Conservation (phyloP, 129 eudicot species). For the Oenanthe sinensis region DNA sequence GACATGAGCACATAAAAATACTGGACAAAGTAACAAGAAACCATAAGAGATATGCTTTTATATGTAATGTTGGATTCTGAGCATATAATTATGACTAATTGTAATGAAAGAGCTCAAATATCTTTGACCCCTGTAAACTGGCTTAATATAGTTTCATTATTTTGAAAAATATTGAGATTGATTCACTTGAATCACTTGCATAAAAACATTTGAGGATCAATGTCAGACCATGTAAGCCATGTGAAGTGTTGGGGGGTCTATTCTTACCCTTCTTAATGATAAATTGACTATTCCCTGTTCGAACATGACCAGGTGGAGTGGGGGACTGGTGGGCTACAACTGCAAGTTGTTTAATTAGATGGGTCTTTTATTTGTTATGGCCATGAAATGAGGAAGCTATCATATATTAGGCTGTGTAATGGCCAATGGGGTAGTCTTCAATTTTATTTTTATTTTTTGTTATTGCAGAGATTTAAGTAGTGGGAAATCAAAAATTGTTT, state of each 20-base stretch:
- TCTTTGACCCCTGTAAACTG: background rate
- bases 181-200: conserved; percentile 9
- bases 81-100: background rate
- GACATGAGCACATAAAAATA: no score
- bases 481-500: background rate
- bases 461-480: background rate
- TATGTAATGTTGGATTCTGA: background rate
- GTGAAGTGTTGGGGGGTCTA: conserved; percentile 43
- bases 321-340: conserved; percentile 16
- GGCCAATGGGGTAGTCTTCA: no score
- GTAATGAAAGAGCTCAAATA: background rate
- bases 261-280: conserved; percentile 8
- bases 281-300: conserved; percentile 32
- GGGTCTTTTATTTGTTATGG: conserved; percentile 20
- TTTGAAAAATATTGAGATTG: background rate
- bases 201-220: conserved; percentile 15
- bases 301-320: conserved; percentile 30
- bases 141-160: background rate
- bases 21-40: no score
- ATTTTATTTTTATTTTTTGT: background rate
- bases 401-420: no score
- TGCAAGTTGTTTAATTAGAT: conserved; percentile 7
- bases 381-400: conserved; percentile 10
- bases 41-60: no score
- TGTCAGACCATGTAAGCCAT: conserved; percentile 37